Percentiles rank a stretch among this genome's conserved stretches.
Evolutionary conservation across 805 yeast species (phyloP).

Genomic region (Candida xyloterini): DNA sequence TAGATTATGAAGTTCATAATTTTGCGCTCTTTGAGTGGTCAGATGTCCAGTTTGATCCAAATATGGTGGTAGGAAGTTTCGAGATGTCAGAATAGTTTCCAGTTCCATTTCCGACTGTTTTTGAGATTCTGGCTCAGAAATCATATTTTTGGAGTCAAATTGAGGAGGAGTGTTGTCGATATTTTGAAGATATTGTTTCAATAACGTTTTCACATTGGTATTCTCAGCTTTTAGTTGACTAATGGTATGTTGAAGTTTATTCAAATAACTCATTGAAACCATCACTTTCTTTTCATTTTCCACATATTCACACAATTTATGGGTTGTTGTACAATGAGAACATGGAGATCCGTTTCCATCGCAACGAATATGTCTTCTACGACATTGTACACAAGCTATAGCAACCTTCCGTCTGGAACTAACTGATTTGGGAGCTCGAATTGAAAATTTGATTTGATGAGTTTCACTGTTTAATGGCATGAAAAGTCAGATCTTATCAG

Average conservation of each 20-base stretch:
- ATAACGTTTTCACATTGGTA: constrained; percentile 42
- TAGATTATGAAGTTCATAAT: constrained; percentile 1
- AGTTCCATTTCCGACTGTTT: constrained; percentile 24
- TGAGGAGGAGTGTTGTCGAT: not conserved
- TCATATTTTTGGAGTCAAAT: not conserved
- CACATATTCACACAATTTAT: constrained; percentile 58
- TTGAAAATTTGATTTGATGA: constrained; percentile 16
- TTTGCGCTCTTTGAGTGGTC: not conserved
- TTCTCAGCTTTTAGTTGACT: constrained; percentile 59
- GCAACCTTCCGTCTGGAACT: constrained; percentile 8
- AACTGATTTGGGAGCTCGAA: constrained; percentile 2
- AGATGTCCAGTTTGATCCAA: constrained; percentile 54
- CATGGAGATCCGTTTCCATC: constrained; percentile 67
- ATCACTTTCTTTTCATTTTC: constrained; percentile 65
- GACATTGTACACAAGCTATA: constrained; percentile 52
- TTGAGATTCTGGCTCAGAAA: not conserved
- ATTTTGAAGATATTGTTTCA: constrained; percentile 25
- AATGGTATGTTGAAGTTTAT: constrained; percentile 59
- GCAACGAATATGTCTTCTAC: constrained; percentile 66
- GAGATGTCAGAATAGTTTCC: not conserved
- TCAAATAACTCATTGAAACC: constrained; percentile 60
- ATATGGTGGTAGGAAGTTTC: constrained; percentile 37
- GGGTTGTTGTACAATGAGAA: constrained; percentile 52
- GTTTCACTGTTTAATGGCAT: constrained; percentile 17
- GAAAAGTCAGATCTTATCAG: not conserved